Base-by-base conservation (phyloP, 352 stramenopile species). In the Pythium scleroteichum region DNA sequence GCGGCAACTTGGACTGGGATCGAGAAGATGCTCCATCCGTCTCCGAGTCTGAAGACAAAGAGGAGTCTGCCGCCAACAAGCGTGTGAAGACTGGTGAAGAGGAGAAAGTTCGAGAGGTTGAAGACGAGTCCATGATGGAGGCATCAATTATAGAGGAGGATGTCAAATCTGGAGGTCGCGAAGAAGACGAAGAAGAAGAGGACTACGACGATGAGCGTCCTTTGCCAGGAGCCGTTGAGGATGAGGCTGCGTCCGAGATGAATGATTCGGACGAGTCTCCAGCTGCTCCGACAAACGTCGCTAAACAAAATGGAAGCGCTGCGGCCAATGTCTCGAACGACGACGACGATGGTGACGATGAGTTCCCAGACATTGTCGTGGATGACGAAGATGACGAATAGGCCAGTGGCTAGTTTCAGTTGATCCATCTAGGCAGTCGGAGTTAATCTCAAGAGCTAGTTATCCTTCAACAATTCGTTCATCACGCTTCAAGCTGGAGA, bases 321-420 rank as follows among this genome's bases (percentile, higher is more conserved):
- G 26, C 35, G 17, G 32, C 41, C 23, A 26, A 29, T 16, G 33
- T 20, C 17, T 8, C 44, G 20, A 54, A 64, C 26, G 58, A 61
- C 16, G 65, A 75, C 16, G 81, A 90, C 38, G 82, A 92, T 46
- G 81, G 89, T 23, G 54, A 53, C 32, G 54, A 62, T 27, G 54
- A 94, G 53, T 92, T 94, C 59, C 85, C 85, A 0, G 82, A 94
- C 47, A 94, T 94, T 58, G 79, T 94, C 12, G 73, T 82, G 41
- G 82, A 88, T 55, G 82, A 93, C 50, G 73, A 85, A 13, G 78
- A 80, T 23, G 73, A 87, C 42, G 66, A 76, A 48, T 82, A 82
- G 33, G 33, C 7, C 7, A 35, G 16, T 29, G 29, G 10, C 29
- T 10, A 35, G 29, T 35, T 35, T 35, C 29, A n/a, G n/a, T n/a